Base-by-base conservation (phyloP, 1,284 basidiomycete genomes). In the Cutaneotrichosporon sp. region DNA sequence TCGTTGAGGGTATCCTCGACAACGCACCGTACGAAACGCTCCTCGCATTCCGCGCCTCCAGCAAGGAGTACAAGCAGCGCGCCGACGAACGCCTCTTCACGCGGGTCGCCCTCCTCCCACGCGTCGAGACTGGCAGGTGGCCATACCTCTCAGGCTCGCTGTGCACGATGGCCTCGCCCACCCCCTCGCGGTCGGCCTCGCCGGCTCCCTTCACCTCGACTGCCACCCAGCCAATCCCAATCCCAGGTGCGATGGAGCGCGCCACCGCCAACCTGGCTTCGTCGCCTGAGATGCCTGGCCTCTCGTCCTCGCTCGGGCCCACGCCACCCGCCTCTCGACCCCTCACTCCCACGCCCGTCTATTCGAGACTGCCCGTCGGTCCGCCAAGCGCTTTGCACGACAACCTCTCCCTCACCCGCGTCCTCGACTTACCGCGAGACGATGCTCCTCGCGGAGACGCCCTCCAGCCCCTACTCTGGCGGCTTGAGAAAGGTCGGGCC, bases 31-130 rank as follows among this genome's bases (percentile, higher is more conserved):
- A 60, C 22, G 58, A 52, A 8, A 34, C 49, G 18, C 58, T 60
- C 47, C 58, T 60, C n/a, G 21, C 32, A 14, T 60, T 60, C 58
- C 58, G 58, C 34, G 34, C 32, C n/a, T 50, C 47, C 8, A 51
- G 40, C 58, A 60, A 60, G 58, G 49, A 36, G 13, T 60, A 60
- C 50, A 46, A 47, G 32, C 34, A 51, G 34, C 47, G 58, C 32
- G 58, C 36, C 21, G 58, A 60, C 49, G 49, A 32, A 2, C 58
- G 22, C 16, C 58, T 60, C 32, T 60, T 60, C 49, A 36, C 32
- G 21, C 58, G 31, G 16, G 34, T 60, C 13, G 30, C 16, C 3
- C 49, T 60, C 22, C 38, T 56, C 36, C 22, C 55, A 10, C 55
- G 38, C 36, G 36, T 38, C 36, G 38, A 42, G 11, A 26, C 4